These are phyloP conservation scores for Nannizziopsis barbatae DNA, from an alignment of 2,329 filamentous ascomycete genomes.

Conservation along the genomic window DNA sequence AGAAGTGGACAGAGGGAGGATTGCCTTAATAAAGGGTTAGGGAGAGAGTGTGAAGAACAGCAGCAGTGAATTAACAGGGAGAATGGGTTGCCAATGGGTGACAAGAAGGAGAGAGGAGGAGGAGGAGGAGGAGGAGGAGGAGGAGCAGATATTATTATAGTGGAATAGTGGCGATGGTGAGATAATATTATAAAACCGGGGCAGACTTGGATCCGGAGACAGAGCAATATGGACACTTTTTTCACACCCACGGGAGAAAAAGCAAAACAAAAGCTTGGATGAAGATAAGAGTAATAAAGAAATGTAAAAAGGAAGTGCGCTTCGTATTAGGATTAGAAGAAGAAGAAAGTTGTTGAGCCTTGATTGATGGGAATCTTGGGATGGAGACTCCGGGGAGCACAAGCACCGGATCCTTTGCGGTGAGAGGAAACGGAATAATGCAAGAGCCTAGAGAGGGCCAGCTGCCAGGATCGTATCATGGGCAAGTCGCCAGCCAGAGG, in stretches of 20 bases:
- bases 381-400: not conserved
- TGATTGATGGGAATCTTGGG: not conserved
- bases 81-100: not conserved
- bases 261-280: slow-evolving; percentile 10
- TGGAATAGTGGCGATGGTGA: not conserved
- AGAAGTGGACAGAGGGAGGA: not conserved
- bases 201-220: not conserved
- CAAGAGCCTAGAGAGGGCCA: not conserved
- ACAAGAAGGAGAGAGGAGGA: not conserved
- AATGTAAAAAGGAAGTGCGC: not conserved
- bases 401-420: slow-evolving; percentile 2
- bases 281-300: slow-evolving; percentile 8
- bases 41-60: not conserved
- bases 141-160: not conserved
- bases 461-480: not conserved
- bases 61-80: not conserved
- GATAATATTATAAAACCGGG: not conserved
- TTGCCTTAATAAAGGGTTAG: not conserved
- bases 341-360: not conserved
- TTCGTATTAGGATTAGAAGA: slow-evolving; percentile 4
- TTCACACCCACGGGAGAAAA: slow-evolving; percentile 1
- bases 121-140: not conserved
- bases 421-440: slow-evolving; percentile 7
- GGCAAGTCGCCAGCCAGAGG: not conserved
- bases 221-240: not conserved